phyloP scores from a whole-genome alignment of 768 basidiomycete genomes.

The Agrocybe praecox region DNA sequence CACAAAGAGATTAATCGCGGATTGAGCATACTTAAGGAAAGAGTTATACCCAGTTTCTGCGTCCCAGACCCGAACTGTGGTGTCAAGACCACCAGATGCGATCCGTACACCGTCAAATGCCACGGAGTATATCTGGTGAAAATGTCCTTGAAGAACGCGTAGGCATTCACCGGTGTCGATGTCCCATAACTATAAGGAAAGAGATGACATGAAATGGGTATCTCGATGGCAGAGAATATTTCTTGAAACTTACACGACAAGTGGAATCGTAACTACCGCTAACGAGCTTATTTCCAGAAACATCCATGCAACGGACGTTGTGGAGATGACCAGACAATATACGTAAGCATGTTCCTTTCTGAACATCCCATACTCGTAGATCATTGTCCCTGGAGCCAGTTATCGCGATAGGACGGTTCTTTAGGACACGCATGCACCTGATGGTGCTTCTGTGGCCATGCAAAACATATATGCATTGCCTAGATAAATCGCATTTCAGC shows the following conservation, averaged over 20 bases:
- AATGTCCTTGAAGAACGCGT: constrained; percentile 80
- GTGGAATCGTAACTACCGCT: constrained; percentile 94
- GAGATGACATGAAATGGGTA: background rate
- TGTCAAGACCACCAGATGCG: constrained; percentile 89
- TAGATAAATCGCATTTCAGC: background rate
- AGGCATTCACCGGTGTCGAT: constrained; percentile 88
- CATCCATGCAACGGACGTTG: constrained; percentile 89
- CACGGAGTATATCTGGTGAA: constrained; percentile 88
- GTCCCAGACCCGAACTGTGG: constrained; percentile 92
- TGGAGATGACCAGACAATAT: constrained; percentile 75
- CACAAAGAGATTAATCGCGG: too few relatives aligned
- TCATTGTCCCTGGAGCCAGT: constrained; percentile 89
- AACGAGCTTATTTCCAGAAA: constrained; percentile 80
- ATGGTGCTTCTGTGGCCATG: constrained; percentile 89
- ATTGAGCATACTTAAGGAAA: background rate
- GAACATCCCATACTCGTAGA: constrained; percentile 92
- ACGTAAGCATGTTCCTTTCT: constrained; percentile 66
- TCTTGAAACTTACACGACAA: constrained; percentile 60
- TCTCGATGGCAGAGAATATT: background rate
- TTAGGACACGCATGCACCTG: constrained; percentile 85
- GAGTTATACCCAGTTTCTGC: constrained; percentile 76
- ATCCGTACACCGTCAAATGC: constrained; percentile 86
- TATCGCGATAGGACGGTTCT: constrained; percentile 86
- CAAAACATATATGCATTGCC: constrained; percentile 70
- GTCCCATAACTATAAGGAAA: constrained; percentile 72